Base-by-base conservation (phyloP, 768 basidiomycete species). In the Trametes cubensis region DNA sequence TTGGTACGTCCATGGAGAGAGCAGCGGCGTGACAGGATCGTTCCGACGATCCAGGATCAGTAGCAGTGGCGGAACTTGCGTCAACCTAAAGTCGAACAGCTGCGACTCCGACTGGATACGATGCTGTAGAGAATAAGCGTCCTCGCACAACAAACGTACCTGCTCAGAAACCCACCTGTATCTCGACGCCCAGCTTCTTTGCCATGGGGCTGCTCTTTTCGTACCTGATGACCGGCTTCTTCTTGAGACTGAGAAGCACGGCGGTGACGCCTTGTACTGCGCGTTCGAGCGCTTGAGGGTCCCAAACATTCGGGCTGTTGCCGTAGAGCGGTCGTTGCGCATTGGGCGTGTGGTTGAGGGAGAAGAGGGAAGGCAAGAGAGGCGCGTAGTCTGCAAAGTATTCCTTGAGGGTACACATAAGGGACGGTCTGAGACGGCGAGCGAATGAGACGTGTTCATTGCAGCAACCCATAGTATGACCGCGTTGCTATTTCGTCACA, bases 1-100 rank as follows among this genome's bases (percentile, higher is more conserved):
- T 73, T 98, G 96, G 76, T 98, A 98, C 25, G 97, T 98, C 97
- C 97, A 98, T 75, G 98, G 97, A 2, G 94, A 94, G 30, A 98
- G 81, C 40, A 98, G 77, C 4, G 97, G 97, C 0, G 97, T 98
- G 6, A 98, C 93, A 2, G 97, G 97, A 70, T 99, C 97, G 74
- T 97, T 98, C 65, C 96, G 81, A 64, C 97, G 84, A 76, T 99
- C 97, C 58, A 99, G 82, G 65, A 99, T 92, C 53, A 99, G 81
- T 38, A 99, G 78, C 46, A 98, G 71, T 7, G 97, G 97, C 2
- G 94, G 84, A 8, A 93, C 87, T 73, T 94, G 92, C 2, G 92
- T 94, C 41, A 87, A 80, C 49, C 95, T 84, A 73, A 98, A 98
- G 70, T 98, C 94, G 74, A 98, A 99, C 26, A 99, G 77, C 1